Evolutionary conservation across 371 early-diverging fungal genomes (phyloP), one percentile per base, ranked within the genome.

Genomic region (Amoeboaphelidium protococcarum): DNA sequence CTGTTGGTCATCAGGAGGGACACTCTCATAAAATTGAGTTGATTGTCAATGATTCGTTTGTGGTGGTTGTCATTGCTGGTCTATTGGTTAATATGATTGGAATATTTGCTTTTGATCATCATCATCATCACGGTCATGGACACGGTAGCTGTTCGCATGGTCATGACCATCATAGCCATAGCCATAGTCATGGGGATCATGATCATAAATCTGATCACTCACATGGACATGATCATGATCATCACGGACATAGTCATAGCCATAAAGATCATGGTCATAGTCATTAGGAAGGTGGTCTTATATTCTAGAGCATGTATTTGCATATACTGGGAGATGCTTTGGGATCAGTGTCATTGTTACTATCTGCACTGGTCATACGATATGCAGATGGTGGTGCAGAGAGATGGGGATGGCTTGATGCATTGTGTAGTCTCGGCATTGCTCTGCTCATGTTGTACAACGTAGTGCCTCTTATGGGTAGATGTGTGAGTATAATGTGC

Each of bases 241-340:
- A n/a, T n/a, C 37, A 31, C 37, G 37, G 37, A 10, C 37, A 31
- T 31, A 16, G 37, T 31, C 37, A 31, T 16, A 10, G 10, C 6
- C 57, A 45, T 25, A 61, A 12, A 65, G 68, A 56, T 55, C 54
- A 55, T 24, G 58, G 54, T 55, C 47, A 55, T 26, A 41, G 42
- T 2, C 3, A 46, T 22, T 13, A 27, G 23, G 41, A 42, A 26
- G 19, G 26, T 43, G 50, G 47, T 16, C 47, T 13, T 37, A 26
- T 54, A 20, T 31, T 58, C 1, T 24, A 46, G 23, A 27, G 91
- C 40, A 82, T 94, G 42, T 94, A 90, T 58, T 59, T 94, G 50
- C 95, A 92, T 52, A 77, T 94, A 27, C 62, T 94, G 55, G 86
- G 89, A 2, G 95, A 94, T 60, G 84, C 91, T 1, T 65, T 94